Conservation (phyloP, 2,329 filamentous ascomycete genomes). For the Venturia aucupariae region DNA sequence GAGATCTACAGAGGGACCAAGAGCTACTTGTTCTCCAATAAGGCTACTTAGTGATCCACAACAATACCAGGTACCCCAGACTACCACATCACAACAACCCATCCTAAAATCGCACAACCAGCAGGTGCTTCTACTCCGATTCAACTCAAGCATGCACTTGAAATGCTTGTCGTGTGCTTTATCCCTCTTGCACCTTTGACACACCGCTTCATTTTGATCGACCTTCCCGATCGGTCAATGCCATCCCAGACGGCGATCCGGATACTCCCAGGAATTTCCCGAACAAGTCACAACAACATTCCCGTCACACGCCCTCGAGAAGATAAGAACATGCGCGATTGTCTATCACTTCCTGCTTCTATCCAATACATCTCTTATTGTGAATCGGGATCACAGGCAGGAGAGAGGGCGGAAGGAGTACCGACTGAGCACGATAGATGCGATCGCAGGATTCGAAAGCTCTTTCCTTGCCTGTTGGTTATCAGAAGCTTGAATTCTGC, state of each 20-base stretch:
- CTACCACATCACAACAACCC: neutral
- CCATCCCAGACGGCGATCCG: neutral
- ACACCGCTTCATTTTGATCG: neutral
- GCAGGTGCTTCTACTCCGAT: neutral
- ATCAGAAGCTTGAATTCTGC: neutral
- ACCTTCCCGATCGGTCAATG: constrained; percentile 2
- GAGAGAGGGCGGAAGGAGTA: neutral
- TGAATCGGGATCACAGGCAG: neutral
- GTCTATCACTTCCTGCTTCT: neutral
- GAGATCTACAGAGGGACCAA: no score
- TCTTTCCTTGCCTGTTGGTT: neutral
- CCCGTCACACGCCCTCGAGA: neutral
- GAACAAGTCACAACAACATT: neutral
- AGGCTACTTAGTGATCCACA: neutral
- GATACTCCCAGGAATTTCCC: neutral
- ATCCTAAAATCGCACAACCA: neutral
- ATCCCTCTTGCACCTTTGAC: neutral
- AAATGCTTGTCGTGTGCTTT: neutral
- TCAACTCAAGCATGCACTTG: neutral
- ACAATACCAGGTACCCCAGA: neutral
- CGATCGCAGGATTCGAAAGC: neutral
- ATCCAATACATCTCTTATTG: neutral
- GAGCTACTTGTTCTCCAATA: no score
- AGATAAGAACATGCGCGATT: neutral
- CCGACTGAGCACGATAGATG: neutral